Percentiles rank a stretch among this genome's conserved stretches.
These are phyloP conservation scores for Trichoderma parareesei DNA, from an alignment of 495 filamentous ascomycete genomes.

Conservation along the genomic window DNA sequence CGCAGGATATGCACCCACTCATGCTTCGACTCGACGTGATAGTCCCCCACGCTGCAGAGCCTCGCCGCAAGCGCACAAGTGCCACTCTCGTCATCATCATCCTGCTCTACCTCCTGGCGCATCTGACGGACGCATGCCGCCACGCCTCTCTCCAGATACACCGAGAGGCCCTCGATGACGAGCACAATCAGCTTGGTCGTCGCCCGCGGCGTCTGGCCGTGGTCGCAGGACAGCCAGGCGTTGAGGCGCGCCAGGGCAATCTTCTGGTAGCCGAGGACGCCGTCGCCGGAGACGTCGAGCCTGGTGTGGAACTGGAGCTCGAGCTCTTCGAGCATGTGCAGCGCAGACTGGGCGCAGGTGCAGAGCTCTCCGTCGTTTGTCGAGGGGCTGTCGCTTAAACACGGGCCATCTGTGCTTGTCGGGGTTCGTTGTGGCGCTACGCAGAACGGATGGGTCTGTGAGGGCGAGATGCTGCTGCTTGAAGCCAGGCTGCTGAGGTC, in stretches of 20 bases:
- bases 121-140: background rate
- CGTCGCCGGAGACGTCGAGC: background rate
- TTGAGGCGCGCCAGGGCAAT: background rate
- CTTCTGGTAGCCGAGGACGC: background rate
- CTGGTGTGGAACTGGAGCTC: background rate
- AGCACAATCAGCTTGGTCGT: slow-evolving; percentile 1
- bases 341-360: background rate
- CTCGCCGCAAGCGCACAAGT: background rate
- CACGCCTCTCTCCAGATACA: background rate
- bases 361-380: background rate
- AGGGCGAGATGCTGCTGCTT: background rate
- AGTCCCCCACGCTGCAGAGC: background rate
- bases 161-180: background rate
- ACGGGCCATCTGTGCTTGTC: background rate
- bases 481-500: background rate
- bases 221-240: background rate
- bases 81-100: background rate
- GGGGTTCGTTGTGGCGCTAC: background rate
- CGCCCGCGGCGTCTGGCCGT: background rate
- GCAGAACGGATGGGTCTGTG: background rate
- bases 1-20: background rate
- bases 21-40: slow-evolving; percentile 1
- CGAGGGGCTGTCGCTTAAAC: background rate
- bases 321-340: background rate
- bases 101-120: background rate